Base-by-base conservation (phyloP, 768 basidiomycete species). In the Termitomyces bulborhizus region DNA sequence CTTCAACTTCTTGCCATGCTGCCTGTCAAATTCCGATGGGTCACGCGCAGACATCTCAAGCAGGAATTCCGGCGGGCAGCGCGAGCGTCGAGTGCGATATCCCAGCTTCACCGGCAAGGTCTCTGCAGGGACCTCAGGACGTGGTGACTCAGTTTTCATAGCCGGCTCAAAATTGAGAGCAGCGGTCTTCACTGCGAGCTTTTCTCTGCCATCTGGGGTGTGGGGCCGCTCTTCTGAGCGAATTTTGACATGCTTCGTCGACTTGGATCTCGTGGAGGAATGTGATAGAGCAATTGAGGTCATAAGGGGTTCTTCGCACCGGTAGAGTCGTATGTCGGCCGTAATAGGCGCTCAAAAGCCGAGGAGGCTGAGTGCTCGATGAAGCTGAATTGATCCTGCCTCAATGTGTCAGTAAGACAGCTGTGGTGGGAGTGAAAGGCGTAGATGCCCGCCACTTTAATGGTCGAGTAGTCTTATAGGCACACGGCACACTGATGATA, bases 1-100 rank as follows among this genome's bases (percentile, higher is more conserved):
- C 63, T 72, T 76, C 63, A 76, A 67, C 37, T 68, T 69, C 61
- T 69, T 69, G 24, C 68, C 66, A 32, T 65, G 61, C 57, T 66
- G 64, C 55, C 70, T 68, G 41, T 69, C 61, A 36, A 64, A 63
- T 31, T 65, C 63, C 16, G 63, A 61, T 16, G 66, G 60, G 29
- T 67, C 68, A 54, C 65, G 66, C 53, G 66, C 64, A 13, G 76
- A 69, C 50, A 75, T 66, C 47, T 72, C 70, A 54, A 74, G 71
- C 60, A 79, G 59, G 57, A 76, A 80, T 60, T 77, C 78, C 16
- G 76, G 74, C 9, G 71, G 59, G 57, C 77, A 80, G 53, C 68
- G 67, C 21, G 72, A 73, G 40, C 73, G 74, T 49, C 76, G 74
- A 37, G 72, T 69, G 46, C 70, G 64, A 51, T 69, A 69, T 52